phyloP scores from a whole-genome alignment of 805 yeast genomes.

The Scheffersomyces amazonensis region DNA sequence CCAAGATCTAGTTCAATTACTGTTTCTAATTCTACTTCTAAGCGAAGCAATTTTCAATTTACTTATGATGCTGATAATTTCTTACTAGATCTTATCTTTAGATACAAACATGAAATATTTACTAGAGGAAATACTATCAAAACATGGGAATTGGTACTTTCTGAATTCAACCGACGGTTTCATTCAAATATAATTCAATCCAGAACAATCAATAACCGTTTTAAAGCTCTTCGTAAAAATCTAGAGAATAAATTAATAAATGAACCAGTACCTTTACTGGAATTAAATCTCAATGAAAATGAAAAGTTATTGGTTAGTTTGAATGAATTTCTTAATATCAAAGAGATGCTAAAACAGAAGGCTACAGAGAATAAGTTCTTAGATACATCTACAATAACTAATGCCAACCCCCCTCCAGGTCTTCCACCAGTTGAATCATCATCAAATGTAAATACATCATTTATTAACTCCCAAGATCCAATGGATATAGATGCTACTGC shows the following conservation, averaged over 20 bases:
- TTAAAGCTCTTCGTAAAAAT: slow-evolving; percentile 17
- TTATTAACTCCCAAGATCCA: neutral
- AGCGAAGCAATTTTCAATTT: slow-evolving; percentile 17
- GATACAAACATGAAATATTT: slow-evolving; percentile 17
- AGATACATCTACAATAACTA: too few species aligned
- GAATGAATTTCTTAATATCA: slow-evolving; percentile 9
- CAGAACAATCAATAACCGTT: slow-evolving; percentile 23
- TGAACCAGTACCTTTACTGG: slow-evolving; percentile 4
- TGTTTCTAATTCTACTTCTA: neutral
- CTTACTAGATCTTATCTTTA: slow-evolving; percentile 15
- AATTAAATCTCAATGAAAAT: slow-evolving; percentile 17
- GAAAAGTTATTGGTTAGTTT: slow-evolving; percentile 15
- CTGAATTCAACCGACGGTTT: slow-evolving; percentile 16
- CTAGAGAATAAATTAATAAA: slow-evolving; percentile 12
- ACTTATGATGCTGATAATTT: slow-evolving; percentile 22
- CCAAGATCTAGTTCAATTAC: neutral
- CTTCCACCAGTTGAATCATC: too few species aligned
- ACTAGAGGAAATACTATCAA: slow-evolving; percentile 24
- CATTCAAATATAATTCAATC: slow-evolving; percentile 19
- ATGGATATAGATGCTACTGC: neutral
- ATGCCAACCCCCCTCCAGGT: too few species aligned
- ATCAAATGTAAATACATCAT: neutral
- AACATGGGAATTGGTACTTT: slow-evolving; percentile 22
- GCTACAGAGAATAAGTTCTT: too few species aligned
- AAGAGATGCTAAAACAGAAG: slow-evolving; percentile 8